Evolutionary conservation across 495 filamentous ascomycete species (phyloP), one percentile per base, ranked within the genome.

Genomic region (Cudoniella acicularis): DNA sequence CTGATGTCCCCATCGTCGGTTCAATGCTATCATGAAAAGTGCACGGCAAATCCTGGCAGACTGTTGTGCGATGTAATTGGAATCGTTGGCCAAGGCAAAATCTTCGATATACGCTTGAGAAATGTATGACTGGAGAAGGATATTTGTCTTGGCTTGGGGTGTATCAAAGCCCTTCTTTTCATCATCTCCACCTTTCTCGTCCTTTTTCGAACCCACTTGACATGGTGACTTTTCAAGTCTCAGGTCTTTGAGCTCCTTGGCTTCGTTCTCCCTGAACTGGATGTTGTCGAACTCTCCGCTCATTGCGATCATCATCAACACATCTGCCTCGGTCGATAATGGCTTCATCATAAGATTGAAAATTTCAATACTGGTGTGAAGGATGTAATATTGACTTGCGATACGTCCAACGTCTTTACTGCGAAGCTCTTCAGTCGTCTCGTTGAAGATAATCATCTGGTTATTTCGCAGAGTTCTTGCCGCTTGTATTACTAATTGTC

Each of bases 381-480:
- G 79, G 54, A 99, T 90, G 70, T 99, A 99, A 67, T 86, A 98
- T 66, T 98, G 92, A 69, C 93, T 97, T 22, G 94, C 95, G 69
- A 99, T 99, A 18, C 94, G 86, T 25, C 94, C 94, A 17, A 97
- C 85, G 68, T 98, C 91, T 69, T 98, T 99, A 49, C 91, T 87
- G 47, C 87, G 84, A 10, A 99, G 82, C 62, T 93, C 91, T 69
- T 96, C 91, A 0, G 94, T 98, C 13, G 74, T 78, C 59, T 97
- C 95, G 65, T 97, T 95, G 77, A 93, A 98, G 43, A 98, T 95
- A 63, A 99, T 92, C 94, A 99, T 99, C 69, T 98, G 95, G 64
- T 87, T 95, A 65, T 91, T 80, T 62, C 94, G 91, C 27, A 99
- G 77, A 1, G 87, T 86, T 20, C 83, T 78, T 1, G 94, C 95